Evolutionary conservation across 2,329 filamentous ascomycete species (phyloP).

Genomic region (Capronia coronata): DNA sequence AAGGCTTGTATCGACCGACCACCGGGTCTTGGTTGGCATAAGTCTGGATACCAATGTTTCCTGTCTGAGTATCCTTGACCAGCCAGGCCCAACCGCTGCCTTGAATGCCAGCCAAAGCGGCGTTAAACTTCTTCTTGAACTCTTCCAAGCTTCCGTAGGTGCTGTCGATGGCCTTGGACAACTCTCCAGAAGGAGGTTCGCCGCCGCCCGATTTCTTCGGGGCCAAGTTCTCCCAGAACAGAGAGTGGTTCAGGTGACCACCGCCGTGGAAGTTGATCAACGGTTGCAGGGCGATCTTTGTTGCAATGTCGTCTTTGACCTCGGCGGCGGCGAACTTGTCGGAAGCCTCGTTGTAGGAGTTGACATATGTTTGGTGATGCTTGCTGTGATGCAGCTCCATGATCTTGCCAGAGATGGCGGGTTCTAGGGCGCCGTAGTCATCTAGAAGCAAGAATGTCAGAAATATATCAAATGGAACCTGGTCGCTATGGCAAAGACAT

Average conservation of each 20-base stretch:
- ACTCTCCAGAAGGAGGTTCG: constrained; percentile 53
- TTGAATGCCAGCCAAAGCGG: constrained; percentile 58
- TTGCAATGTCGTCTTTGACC: constrained; percentile 52
- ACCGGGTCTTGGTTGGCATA: constrained; percentile 86
- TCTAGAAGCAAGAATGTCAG: constrained; percentile 49
- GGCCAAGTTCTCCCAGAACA: constrained; percentile 73
- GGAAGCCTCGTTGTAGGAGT: constrained; percentile 71
- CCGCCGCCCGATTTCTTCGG: constrained; percentile 57
- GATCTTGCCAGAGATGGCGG: constrained; percentile 73
- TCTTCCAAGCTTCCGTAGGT: constrained; percentile 54
- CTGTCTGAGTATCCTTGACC: constrained; percentile 57
- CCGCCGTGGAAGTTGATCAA: constrained; percentile 83
- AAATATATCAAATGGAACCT: not conserved
- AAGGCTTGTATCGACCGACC: constrained; percentile 70
- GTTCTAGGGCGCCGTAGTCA: constrained; percentile 93
- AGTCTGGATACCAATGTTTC: constrained; percentile 53
- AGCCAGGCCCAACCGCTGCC: constrained; percentile 60
- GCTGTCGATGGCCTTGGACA: constrained; percentile 53
- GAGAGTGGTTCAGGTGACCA: constrained; percentile 85
- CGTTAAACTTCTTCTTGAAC: constrained; percentile 59
- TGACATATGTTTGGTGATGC: constrained; percentile 91
- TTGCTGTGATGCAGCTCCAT: constrained; percentile 93
- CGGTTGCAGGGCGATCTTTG: constrained; percentile 61
- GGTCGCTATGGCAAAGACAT: constrained; percentile 34
- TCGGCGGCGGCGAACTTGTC: constrained; percentile 57